Percentiles rank a stretch among this genome's conserved stretches.
These are phyloP conservation scores for Camillea tinctor DNA, from an alignment of 2,329 filamentous ascomycete genomes.

Conservation along the genomic window DNA sequence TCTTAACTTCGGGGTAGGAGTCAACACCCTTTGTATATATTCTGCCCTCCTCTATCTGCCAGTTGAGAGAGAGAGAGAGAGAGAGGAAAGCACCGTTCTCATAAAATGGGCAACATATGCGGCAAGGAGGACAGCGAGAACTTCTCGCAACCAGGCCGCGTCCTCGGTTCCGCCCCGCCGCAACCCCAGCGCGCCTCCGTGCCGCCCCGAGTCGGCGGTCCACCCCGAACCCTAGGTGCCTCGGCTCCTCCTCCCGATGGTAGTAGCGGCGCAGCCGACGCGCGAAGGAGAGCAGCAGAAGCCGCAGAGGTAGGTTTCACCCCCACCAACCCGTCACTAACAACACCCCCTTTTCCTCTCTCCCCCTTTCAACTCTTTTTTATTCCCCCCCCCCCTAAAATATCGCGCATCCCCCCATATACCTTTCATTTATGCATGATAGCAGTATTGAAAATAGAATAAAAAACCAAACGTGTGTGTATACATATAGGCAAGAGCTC, in stretches of 20 bases:
- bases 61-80: background rate
- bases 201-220: conserved; percentile 52
- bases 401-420: no score
- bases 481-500: conserved; percentile 60
- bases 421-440: no score
- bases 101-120: conserved; percentile 80
- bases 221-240: conserved; percentile 64
- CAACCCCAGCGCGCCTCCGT: conserved; percentile 51
- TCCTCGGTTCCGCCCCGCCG: conserved; percentile 59
- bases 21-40: no score
- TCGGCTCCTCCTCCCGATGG: conserved; percentile 24
- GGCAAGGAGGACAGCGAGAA: conserved; percentile 68
- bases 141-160: conserved; percentile 71
- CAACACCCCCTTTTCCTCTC: background rate
- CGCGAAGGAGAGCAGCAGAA: conserved; percentile 70
- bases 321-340: no score
- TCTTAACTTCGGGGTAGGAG: no score
- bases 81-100: background rate
- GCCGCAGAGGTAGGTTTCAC: conserved; percentile 72
- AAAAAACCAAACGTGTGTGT: background rate
- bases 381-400: no score
- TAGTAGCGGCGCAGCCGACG: conserved; percentile 48
- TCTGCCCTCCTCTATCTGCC: no score
- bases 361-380: background rate
- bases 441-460: background rate